Percentiles rank a stretch among this genome's conserved stretches.
phyloP scores from a whole-genome alignment of 805 yeast species.

The Clavispora phyllophila region DNA sequence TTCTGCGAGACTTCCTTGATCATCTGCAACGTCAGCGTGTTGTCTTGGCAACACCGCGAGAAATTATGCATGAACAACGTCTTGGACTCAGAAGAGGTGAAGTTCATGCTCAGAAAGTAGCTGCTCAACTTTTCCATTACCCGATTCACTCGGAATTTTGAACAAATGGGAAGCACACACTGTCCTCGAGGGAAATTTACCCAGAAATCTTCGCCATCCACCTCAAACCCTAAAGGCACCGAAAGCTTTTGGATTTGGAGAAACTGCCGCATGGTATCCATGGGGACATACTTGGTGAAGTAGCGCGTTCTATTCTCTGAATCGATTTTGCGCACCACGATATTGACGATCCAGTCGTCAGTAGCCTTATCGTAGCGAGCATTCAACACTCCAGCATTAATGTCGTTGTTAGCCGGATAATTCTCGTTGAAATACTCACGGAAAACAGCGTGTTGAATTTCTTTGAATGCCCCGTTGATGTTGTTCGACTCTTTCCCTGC shows the following conservation, averaged over 20 bases:
- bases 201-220: conserved; percentile 16
- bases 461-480: conserved; percentile 15
- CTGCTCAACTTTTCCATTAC: conserved; percentile 45
- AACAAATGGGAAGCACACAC: conserved; percentile 25
- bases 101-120: conserved; percentile 31
- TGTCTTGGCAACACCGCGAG: conserved; percentile 7
- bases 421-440: conserved; percentile 17
- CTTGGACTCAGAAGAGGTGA: conserved; percentile 22
- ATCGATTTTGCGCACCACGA: neutral
- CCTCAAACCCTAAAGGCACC: conserved; percentile 27
- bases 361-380: conserved; percentile 28
- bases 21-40: conserved; percentile 29
- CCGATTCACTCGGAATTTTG: conserved; percentile 45
- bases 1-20: conserved; percentile 15
- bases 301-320: neutral
- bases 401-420: conserved; percentile 13
- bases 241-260: conserved; percentile 20
- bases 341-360: conserved; percentile 30
- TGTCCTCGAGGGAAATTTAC: conserved; percentile 21
- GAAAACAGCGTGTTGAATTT: conserved; percentile 21
- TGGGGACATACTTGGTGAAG: conserved; percentile 6
- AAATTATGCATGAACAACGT: conserved; percentile 7
- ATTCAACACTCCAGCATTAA: conserved; percentile 24
- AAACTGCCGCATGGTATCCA: conserved; percentile 8
- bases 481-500: conserved; percentile 21